Evolutionary conservation across 148 eudicot species (phyloP), one percentile per base, ranked within the genome.

Genomic region (Silene conica): DNA sequence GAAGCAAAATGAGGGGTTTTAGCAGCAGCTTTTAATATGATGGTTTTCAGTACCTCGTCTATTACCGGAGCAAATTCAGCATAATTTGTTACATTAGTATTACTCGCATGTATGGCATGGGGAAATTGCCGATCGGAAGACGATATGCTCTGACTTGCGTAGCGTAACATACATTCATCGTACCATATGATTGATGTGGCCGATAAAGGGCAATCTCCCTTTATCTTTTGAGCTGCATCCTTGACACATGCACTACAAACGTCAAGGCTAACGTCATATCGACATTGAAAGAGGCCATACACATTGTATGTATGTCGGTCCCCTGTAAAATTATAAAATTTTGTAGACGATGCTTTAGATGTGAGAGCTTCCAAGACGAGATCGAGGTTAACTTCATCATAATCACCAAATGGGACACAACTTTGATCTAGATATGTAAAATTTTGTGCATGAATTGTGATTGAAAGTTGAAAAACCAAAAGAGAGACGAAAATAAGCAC

Each of bases 251-350:
- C 67, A 18, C 19, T 64, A 38, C 83, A 80, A 6, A 19, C 31
- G 2, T 72, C n/a, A 7, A 14, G 21, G 25, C 74, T 59, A 4
- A 65, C 15, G 22, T 76, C 78, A 10, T 34, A 7, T 7, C 80
- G 76, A 7, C 80, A 78, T 28, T 65, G 76, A 19, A 54, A 72
- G 25, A 77, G 71, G 66, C 80, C 80, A 15, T 77, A 72, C 2
- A 77, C 28, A 26, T 26, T 2, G 28, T 26, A 26, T 26, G 28
- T 26, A 26, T 26, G 2, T 26, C 28, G 28, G 28, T n/a, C 28
- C 28, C 28, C 28, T 26, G 28, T 65, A 55, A 31, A 65, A 18
- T 66, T 72, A 11, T 65, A 28, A 56, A 80, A 80, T 16, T 48
- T 58, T 20, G 48, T 20, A 8, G 78, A 20, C 0, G 78, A 34